Percentiles rank a stretch among this genome's conserved stretches.
Evolutionary conservation across 83 land plant species (phyloP).

Genomic region (Picea engelmannii): DNA sequence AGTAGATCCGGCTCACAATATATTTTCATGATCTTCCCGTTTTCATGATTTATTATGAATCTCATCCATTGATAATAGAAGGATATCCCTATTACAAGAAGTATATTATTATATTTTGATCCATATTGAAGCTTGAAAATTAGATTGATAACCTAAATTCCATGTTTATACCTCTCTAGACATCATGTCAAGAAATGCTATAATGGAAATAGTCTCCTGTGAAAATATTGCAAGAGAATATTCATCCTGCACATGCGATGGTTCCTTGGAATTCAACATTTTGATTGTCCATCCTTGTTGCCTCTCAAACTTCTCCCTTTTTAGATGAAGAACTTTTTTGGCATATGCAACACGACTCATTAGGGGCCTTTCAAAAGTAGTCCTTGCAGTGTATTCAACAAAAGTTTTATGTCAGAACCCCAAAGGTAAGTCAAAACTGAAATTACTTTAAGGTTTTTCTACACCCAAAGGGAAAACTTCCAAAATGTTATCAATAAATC

Average conservation of each 20-base stretch:
- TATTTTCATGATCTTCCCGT: conserved; percentile 58
- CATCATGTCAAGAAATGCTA: conserved; percentile 86
- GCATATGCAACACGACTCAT: conserved; percentile 94
- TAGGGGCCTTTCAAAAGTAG: conserved; percentile 89
- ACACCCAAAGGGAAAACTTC: too few species aligned
- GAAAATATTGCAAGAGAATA: conserved; percentile 56
- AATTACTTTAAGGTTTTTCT: too few species aligned
- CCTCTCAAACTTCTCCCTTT: conserved; percentile 33
- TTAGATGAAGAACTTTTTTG: conserved; percentile 64
- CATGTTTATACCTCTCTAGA: conserved; percentile 73
- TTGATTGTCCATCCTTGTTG: conserved; percentile 2
- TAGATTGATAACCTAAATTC: not conserved
- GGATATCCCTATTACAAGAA: too few species aligned
- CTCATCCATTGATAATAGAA: too few species aligned
- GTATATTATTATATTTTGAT: too few species aligned
- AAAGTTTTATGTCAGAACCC: too few species aligned
- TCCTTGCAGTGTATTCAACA: conserved; percentile 58
- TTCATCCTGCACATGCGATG: conserved; percentile 25
- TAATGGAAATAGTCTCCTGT: conserved; percentile 72
- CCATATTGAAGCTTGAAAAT: too few species aligned
- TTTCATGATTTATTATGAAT: not conserved
- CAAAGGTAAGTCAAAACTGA: too few species aligned
- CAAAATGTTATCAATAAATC: too few species aligned
- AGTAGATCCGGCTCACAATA: conserved; percentile 6
- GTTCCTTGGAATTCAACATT: conserved; percentile 71